Base-by-base conservation (phyloP, 2,329 filamentous ascomycete genomes). In the Trichoderma polysporum region DNA sequence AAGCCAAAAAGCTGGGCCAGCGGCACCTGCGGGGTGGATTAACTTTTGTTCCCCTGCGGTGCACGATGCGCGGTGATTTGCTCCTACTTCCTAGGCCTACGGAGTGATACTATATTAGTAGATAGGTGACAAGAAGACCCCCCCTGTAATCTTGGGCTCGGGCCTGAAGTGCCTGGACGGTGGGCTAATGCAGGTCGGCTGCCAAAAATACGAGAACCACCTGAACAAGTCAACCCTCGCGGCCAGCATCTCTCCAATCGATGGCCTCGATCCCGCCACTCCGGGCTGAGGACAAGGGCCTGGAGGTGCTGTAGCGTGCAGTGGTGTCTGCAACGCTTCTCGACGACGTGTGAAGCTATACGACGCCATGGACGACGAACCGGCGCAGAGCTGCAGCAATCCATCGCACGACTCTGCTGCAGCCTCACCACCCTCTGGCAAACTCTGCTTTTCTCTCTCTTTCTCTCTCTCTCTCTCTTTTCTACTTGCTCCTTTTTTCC, bases 181-280 rank as follows among this genome's bases (percentile, higher is more conserved):
- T 56, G 61, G 49, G 25, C 63, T 59, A 59, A 66, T 59, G 54
- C 63, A 59, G 63, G 63, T 53, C 47, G 63, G 63, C 56, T 66
- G 65, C 60, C 61, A 68, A 66, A 66, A 70, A 69, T 70, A 70
- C 69, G 69, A 70, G 67, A 63, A 47, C 54, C 57, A 59, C 63
- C 53, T 52, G 54, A 41, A 53, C 63, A 58, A 45, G 33, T 33
- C 63, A 35, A 35, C 45, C 63, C 62, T 58, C 58, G 62, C 62
- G 49, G 31, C 25, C 52, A 50, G 29, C 49, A 53, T 60, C 54
- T 31, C 63, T 58, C 54, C 63, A 59, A 66, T 59, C 54, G 54
- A 66, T n/a, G 41, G 65, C 59, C 65, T 68, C 54, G 54, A 66
- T 59, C 33, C 62, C 53, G 62, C 53, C 62, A 65, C 62, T 56